phyloP scores from a whole-genome alignment of 805 yeast species.

The Lipomyces chichibuensis region DNA sequence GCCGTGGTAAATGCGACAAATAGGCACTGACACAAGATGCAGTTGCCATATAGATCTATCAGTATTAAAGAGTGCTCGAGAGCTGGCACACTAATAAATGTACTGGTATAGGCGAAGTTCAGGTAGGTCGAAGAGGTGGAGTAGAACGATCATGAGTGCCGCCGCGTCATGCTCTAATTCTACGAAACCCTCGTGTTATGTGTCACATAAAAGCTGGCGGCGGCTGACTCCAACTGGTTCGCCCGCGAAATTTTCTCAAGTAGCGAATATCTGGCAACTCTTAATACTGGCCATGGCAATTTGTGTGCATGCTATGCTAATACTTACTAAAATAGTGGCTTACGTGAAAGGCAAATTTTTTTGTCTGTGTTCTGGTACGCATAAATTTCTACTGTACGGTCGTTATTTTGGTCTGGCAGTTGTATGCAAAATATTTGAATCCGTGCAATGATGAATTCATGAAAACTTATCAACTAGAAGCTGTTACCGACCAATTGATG shows the following conservation, averaged over 20 bases:
- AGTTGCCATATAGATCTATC: neutral
- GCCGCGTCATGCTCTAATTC: neutral
- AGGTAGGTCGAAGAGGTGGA: no score
- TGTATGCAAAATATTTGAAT: neutral
- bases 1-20: slow-evolving; percentile 9
- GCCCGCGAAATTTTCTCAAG: neutral
- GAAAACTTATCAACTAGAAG: slow-evolving; percentile 33
- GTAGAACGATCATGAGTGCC: neutral
- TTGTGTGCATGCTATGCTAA: neutral
- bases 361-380: neutral
- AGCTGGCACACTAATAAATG: neutral
- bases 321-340: neutral
- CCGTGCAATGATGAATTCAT: slow-evolving; percentile 30
- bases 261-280: neutral
- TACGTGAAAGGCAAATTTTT: neutral
- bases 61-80: neutral
- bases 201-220: neutral
- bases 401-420: neutral
- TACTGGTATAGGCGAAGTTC: no score
- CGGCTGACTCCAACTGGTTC: neutral
- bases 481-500: slow-evolving; percentile 33
- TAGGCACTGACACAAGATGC: slow-evolving; percentile 1
- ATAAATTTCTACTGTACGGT: neutral
- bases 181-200: neutral
- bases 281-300: neutral